Evolutionary conservation across 345 rosid genomes (phyloP).

Genomic region (Linum usitatissimum): DNA sequence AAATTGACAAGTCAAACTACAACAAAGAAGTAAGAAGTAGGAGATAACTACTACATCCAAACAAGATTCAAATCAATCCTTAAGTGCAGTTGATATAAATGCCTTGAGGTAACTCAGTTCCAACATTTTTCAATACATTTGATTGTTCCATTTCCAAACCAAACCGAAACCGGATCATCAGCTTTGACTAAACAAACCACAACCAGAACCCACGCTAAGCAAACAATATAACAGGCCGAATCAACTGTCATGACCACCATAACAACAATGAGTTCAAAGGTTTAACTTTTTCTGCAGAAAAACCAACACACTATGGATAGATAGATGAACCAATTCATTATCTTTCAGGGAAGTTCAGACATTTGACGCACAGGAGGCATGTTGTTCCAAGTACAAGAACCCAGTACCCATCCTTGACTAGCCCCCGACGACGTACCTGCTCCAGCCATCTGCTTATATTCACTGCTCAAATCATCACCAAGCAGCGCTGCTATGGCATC

Average conservation of each 20-base stretch:
- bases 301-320: background rate
- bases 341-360: conserved; percentile 42
- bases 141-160: background rate
- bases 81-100: too few species aligned
- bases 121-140: background rate
- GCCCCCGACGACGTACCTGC: conserved; percentile 25
- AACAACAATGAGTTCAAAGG: background rate
- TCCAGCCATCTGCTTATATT: conserved; percentile 40
- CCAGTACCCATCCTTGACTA: conserved; percentile 50
- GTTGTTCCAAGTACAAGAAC: conserved; percentile 70
- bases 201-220: background rate
- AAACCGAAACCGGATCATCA: background rate
- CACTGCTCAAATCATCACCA: conserved; percentile 57
- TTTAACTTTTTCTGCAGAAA: background rate
- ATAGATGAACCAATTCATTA: background rate
- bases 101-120: too few species aligned
- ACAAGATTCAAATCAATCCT: too few species aligned
- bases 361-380: conserved; percentile 75
- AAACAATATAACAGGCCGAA: background rate
- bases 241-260: background rate
- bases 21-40: too few species aligned
- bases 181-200: background rate
- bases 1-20: too few species aligned
- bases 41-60: too few species aligned
- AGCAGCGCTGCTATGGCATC: conserved; percentile 62